phyloP scores from a whole-genome alignment of 129 eudicot species.

The Artemisia argyi region DNA sequence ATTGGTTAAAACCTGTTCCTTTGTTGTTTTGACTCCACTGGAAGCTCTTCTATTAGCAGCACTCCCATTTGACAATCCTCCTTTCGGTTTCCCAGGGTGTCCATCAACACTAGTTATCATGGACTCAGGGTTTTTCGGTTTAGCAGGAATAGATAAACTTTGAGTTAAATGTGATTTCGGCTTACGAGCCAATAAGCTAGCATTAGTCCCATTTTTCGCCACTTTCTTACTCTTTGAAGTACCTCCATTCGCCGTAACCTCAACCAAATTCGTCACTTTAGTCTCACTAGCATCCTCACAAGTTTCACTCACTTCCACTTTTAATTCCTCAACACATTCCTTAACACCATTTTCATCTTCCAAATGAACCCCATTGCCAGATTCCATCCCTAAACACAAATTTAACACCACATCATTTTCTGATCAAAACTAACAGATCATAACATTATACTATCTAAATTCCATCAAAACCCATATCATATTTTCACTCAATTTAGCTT shows the following conservation, averaged over 20 bases:
- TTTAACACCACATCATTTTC: constrained; percentile 6
- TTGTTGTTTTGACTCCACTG: constrained; percentile 49
- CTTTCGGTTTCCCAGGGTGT: constrained; percentile 42
- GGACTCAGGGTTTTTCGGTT: constrained; percentile 35
- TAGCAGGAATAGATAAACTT: constrained; percentile 75
- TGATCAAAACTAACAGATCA: constrained; percentile 13
- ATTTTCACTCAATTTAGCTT: background rate
- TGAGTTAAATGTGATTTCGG: constrained; percentile 49
- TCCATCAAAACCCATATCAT: constrained; percentile 8
- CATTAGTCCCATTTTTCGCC: constrained; percentile 38
- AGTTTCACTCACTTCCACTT: constrained; percentile 33
- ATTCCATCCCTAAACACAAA: constrained; percentile 52
- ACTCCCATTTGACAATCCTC: constrained; percentile 37
- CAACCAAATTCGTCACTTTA: constrained; percentile 29
- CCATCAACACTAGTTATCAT: constrained; percentile 67
- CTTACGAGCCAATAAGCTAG: constrained; percentile 34
- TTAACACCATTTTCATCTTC: constrained; percentile 48
- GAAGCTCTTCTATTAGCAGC: constrained; percentile 41
- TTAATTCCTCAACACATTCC: constrained; percentile 35
- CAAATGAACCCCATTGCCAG: constrained; percentile 55
- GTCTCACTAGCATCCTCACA: constrained; percentile 35
- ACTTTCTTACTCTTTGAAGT: constrained; percentile 43
- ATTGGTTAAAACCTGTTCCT: constrained; percentile 27
- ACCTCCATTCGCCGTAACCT: constrained; percentile 26
- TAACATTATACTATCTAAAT: constrained; percentile 4